Conservation (phyloP, 768 basidiomycete genomes). For the Lyophyllum shimeji region DNA sequence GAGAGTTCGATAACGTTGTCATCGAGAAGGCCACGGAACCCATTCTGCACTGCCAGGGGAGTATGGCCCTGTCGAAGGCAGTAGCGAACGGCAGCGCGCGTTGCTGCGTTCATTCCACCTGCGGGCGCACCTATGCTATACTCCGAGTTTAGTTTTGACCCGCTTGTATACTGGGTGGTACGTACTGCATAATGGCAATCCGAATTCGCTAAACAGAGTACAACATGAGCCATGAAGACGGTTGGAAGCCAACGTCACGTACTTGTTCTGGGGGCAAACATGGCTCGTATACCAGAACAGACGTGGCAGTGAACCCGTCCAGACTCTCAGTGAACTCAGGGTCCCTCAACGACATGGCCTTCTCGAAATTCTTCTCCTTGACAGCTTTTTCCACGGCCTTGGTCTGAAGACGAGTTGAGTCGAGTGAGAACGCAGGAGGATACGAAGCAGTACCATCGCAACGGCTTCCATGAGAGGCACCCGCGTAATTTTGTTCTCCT, state of each 20-base stretch:
- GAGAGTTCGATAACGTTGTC: slow-evolving; percentile 83
- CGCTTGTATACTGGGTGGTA: neutral
- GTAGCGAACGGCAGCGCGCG: slow-evolving; percentile 91
- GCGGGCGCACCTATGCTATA: slow-evolving; percentile 92
- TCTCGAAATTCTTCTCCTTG: slow-evolving; percentile 76
- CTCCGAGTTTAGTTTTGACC: neutral
- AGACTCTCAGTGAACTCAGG: slow-evolving; percentile 88
- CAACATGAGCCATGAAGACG: slow-evolving; percentile 5
- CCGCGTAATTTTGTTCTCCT: slow-evolving; percentile 93
- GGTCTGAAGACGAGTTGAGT: slow-evolving; percentile 51
- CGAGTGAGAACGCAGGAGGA: slow-evolving; percentile 4
- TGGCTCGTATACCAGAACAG: slow-evolving; percentile 54
- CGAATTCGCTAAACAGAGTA: slow-evolving; percentile 59
- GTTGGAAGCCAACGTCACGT: slow-evolving; percentile 3
- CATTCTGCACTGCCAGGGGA: slow-evolving; percentile 92
- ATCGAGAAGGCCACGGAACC: slow-evolving; percentile 92
- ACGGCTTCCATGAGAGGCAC: slow-evolving; percentile 94
- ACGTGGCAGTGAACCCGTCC: slow-evolving; percentile 80
- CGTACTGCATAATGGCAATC: slow-evolving; percentile 83
- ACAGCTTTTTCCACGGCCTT: slow-evolving; percentile 84
- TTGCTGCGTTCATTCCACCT: slow-evolving; percentile 98
- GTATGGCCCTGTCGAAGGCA: slow-evolving; percentile 91
- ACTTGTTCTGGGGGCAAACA: slow-evolving; percentile 54
- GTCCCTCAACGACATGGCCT: slow-evolving; percentile 86
- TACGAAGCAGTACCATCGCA: slow-evolving; percentile 54